These are phyloP conservation scores for Capronia epimyces DNA, from an alignment of 2,329 filamentous ascomycete genomes.

Conservation along the genomic window DNA sequence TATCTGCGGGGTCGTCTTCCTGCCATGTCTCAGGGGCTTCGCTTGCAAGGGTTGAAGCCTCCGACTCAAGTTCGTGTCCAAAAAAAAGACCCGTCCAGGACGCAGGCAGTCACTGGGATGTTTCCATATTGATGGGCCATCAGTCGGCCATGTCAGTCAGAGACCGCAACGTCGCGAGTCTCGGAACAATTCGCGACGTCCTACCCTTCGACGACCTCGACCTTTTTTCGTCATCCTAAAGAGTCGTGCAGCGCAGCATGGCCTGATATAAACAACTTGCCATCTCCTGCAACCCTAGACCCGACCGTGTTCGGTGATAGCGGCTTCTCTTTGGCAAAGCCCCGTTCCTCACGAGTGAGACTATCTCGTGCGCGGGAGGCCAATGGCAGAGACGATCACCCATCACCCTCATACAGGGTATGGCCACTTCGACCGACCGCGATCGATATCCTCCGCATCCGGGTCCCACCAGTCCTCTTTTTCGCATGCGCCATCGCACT, in stretches of 20 bases:
- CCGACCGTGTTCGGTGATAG: neutral
- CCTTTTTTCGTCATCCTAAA: no score
- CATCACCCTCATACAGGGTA: conserved; percentile 17
- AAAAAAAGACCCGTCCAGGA: neutral
- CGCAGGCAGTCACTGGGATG: neutral
- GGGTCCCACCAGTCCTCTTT: conserved; percentile 41
- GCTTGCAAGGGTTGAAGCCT: neutral
- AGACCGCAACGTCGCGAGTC: neutral
- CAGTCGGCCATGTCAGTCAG: neutral
- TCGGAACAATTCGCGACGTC: neutral
- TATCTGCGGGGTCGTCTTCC: no score
- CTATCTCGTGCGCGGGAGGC: neutral
- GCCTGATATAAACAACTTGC: neutral
- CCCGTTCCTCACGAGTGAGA: neutral
- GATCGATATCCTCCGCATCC: conserved; percentile 48
- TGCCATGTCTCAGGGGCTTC: neutral
- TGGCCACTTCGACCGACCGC: conserved; percentile 14
- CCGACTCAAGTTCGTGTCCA: neutral
- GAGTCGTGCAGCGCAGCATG: neutral
- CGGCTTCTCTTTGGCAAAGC: neutral
- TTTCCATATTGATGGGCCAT: neutral
- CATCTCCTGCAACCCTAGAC: neutral
- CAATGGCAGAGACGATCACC: conserved; percentile 18
- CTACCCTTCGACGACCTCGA: neutral
- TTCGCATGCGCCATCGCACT: conserved; percentile 17